Evolutionary conservation across 805 yeast genomes (phyloP).

Genomic region (Huiozyma naganishii): DNA sequence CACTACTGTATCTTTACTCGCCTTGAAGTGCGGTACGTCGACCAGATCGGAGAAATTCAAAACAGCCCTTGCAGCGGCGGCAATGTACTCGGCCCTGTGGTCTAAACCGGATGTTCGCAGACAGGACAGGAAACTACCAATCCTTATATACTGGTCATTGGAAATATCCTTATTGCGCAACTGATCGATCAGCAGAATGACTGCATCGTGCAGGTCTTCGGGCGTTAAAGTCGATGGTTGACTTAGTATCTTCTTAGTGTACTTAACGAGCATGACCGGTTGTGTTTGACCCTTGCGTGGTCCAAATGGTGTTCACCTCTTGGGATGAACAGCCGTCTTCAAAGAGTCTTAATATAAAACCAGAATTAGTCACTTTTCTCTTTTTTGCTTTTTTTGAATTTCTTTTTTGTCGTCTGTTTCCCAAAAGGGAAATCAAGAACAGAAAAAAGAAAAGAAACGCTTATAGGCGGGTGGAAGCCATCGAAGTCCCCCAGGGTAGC

Average conservation of each 20-base stretch:
- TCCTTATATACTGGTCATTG: slow-evolving; percentile 35
- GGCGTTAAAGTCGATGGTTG: slow-evolving; percentile 56
- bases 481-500: too few species aligned
- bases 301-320: too few species aligned
- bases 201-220: slow-evolving; percentile 51
- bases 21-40: slow-evolving; percentile 22
- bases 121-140: slow-evolving; percentile 71
- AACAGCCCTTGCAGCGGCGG: slow-evolving; percentile 74
- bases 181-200: slow-evolving; percentile 49
- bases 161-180: slow-evolving; percentile 21
- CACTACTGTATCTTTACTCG: slow-evolving; percentile 1
- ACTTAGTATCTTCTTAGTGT: slow-evolving; percentile 50
- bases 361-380: background rate
- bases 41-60: slow-evolving; percentile 52
- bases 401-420: background rate
- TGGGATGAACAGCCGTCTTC: background rate
- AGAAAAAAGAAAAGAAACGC: background rate
- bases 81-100: slow-evolving; percentile 68
- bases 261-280: slow-evolving; percentile 15
- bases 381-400: background rate
- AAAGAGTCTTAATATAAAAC: too few species aligned
- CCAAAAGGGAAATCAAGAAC: background rate
- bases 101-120: slow-evolving; percentile 67
- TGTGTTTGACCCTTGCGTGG: background rate
- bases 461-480: background rate